Conservation (phyloP, 257 asterid species). For the Agastache rugosa region DNA sequence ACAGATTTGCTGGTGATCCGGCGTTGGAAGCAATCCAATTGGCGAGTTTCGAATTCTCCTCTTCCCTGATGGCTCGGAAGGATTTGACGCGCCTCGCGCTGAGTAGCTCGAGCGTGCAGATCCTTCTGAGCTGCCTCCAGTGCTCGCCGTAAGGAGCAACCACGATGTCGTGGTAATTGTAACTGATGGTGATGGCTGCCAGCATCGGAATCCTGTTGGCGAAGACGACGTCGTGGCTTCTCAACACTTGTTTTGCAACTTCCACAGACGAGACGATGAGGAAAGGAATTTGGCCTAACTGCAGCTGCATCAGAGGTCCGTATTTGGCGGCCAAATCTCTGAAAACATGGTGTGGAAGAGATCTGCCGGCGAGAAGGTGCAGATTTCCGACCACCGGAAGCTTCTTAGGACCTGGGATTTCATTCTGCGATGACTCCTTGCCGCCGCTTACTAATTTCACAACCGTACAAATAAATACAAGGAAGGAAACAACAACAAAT, state of each 20-base stretch:
- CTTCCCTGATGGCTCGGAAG: not conserved
- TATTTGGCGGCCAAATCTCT: not conserved
- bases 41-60: not conserved
- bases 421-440: not conserved
- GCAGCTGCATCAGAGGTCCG: constrained; percentile 9
- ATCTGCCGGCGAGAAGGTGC: not conserved
- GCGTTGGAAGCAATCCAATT: not conserved
- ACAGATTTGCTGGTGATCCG: constrained; percentile 2
- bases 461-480: not conserved
- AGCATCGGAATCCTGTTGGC: not conserved
- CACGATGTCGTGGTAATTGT: not conserved
- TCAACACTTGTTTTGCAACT: not conserved
- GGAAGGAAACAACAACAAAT: not conserved
- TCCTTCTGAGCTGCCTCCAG: not conserved
- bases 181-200: not conserved
- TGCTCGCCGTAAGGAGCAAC: not conserved
- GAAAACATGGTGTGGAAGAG: not conserved
- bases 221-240: not conserved
- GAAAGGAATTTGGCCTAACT: constrained; percentile 19
- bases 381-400: constrained; percentile 17
- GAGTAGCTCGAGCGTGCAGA: constrained; percentile 12
- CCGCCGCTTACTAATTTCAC: not conserved
- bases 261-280: not conserved
- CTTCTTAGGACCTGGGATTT: not conserved
- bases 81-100: not conserved